A percentile compares a stretch with the other conserved stretches of the same genome.
Conservation (phyloP, 176 grass and related monocot species). For the Guadua angustifolia region DNA sequence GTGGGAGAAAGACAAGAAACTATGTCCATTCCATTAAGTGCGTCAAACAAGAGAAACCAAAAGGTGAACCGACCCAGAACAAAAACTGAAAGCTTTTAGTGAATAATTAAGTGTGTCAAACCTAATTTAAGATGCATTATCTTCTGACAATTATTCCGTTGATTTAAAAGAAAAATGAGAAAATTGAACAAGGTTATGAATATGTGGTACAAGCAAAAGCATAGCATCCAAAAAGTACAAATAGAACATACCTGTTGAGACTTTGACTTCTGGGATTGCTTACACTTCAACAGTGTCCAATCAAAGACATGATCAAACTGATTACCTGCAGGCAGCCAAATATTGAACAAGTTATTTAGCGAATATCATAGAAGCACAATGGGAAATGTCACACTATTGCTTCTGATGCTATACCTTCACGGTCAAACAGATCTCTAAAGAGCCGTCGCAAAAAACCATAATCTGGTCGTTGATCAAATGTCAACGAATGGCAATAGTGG, state of each 20-base stretch:
- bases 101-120: background rate
- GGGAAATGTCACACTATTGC: constrained; percentile 10
- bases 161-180: constrained; percentile 6
- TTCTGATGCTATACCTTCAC: constrained; percentile 59
- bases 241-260: constrained; percentile 51
- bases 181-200: background rate
- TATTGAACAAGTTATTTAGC: constrained; percentile 21
- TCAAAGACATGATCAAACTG: constrained; percentile 75
- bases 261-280: constrained; percentile 64
- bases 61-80: too few relatives aligned
- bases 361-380: background rate
- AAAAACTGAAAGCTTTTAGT: too few relatives aligned
- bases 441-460: constrained; percentile 58
- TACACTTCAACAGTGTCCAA: constrained; percentile 67
- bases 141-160: constrained; percentile 9
- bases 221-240: background rate
- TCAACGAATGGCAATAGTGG: constrained; percentile 64
- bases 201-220: background rate
- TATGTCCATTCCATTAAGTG: constrained; percentile 1
- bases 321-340: constrained; percentile 43
- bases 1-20: background rate
- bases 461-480: constrained; percentile 71
- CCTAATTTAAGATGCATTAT: constrained; percentile 20
- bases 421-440: constrained; percentile 62
- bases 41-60: background rate